A percentile compares a stretch with the other conserved stretches of the same genome.
phyloP scores from a whole-genome alignment of 2,329 filamentous ascomycete species.

The Lithohypha guttulata region DNA sequence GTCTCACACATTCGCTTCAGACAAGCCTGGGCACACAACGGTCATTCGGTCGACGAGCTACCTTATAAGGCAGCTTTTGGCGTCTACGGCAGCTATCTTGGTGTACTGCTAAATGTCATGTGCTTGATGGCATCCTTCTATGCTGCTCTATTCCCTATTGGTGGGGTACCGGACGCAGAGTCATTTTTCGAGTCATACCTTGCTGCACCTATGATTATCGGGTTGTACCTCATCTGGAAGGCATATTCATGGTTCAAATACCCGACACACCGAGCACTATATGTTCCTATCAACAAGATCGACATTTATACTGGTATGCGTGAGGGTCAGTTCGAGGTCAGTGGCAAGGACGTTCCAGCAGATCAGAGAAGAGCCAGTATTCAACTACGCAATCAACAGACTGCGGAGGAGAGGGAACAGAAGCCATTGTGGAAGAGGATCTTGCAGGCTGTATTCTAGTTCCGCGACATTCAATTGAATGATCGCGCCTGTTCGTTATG shows the following conservation, averaged over 20 bases:
- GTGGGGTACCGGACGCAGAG: constrained; percentile 20
- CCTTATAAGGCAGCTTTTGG: constrained; percentile 75
- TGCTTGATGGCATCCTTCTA: constrained; percentile 81
- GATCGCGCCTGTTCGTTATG: too few relatives aligned
- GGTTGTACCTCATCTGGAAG: constrained; percentile 20
- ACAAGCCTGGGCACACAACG: constrained; percentile 53
- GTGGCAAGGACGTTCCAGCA: constrained; percentile 21
- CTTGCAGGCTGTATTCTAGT: too few relatives aligned
- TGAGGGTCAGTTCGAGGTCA: constrained; percentile 21
- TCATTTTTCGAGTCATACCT: constrained; percentile 22
- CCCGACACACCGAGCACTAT: constrained; percentile 25
- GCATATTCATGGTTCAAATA: constrained; percentile 19
- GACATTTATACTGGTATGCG: constrained; percentile 31
- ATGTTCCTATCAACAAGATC: constrained; percentile 25
- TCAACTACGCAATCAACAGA: too few relatives aligned
- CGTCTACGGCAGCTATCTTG: constrained; percentile 67
- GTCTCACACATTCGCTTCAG: constrained; percentile 77
- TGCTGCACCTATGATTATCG: constrained; percentile 19
- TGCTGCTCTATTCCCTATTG: constrained; percentile 70
- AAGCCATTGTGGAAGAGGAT: too few relatives aligned
- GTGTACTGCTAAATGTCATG: constrained; percentile 62
- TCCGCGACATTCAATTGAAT: too few relatives aligned
- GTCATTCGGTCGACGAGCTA: constrained; percentile 61
- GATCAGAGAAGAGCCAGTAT: constrained; percentile 26
- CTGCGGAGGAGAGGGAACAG: too few relatives aligned